phyloP scores from a whole-genome alignment of 352 stramenopile genomes.

The Lagenidium sp. region DNA sequence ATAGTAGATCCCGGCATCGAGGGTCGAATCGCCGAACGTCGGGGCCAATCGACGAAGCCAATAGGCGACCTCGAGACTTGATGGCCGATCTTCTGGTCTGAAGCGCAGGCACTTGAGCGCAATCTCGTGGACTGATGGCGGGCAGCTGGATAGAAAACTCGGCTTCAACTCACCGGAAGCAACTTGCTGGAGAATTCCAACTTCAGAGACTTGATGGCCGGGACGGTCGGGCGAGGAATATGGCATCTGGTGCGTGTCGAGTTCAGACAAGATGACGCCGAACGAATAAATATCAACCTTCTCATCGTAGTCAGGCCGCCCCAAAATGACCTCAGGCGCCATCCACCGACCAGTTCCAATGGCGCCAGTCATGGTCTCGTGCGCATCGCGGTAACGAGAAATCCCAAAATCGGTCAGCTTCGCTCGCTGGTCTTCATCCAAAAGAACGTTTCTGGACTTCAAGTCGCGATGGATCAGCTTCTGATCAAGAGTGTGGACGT shows the following conservation, averaged over 20 bases:
- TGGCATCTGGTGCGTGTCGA: conserved; percentile 50
- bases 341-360: conserved; percentile 46
- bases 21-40: no score
- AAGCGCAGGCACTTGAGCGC: conserved; percentile 31
- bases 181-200: conserved; percentile 45
- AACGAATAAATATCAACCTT: conserved; percentile 40
- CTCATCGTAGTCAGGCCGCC: conserved; percentile 37
- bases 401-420: conserved; percentile 47
- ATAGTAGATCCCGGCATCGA: no score
- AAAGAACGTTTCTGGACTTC: conserved; percentile 46
- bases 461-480: conserved; percentile 53
- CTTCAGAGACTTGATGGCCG: conserved; percentile 24
- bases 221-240: conserved; percentile 15
- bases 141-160: conserved; percentile 29
- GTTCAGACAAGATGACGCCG: conserved; percentile 40
- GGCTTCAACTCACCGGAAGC: conserved; percentile 28
- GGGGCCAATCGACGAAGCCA: conserved; percentile 16
- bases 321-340: conserved; percentile 37
- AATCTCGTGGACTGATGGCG: conserved; percentile 22
- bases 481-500: conserved; percentile 52
- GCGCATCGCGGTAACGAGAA: conserved; percentile 19
- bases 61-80: conserved; percentile 40
- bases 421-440: conserved; percentile 17
- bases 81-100: conserved; percentile 23
- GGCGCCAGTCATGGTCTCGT: conserved; percentile 35